Evolutionary conservation across 768 basidiomycete genomes (phyloP), one percentile per base, ranked within the genome.

Genomic region (Termitomyces sp.): DNA sequence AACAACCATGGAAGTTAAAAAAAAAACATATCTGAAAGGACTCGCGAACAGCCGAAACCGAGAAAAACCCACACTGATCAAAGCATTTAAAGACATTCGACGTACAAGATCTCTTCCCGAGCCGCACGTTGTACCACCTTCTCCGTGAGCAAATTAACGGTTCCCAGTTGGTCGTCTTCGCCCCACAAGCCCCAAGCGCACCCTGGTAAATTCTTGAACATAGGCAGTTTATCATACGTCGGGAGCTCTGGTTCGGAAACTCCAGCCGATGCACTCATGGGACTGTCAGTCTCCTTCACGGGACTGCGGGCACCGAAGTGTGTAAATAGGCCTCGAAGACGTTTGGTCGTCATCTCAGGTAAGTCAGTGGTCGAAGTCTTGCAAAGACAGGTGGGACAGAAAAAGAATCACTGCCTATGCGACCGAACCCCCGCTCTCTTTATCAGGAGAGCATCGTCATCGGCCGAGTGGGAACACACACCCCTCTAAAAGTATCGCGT

Each of bases 181-280:
- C 86, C 86, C 86, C 86, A 88, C 11, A 88, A 75, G 4, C 75
- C 76, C 87, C 87, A 89, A 2, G 87, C 87, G 57, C 87, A 88
- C 11, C 87, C 87, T 54, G 68, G 78, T 71, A 65, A 80, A 66
- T 73, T 81, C 74, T 75, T 85, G 78, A 69, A 86, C 12, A 76
- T 64, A 13, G 72, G 73, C 33, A 78, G 66, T 41, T 78, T 74
- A 58, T 77, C 75, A 55, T 68, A 76, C 24, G 69, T 66, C 5
- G 75, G 76, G 2, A 75, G 58, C 47, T 63, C 56, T 36, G 44
- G 63, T 49, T 66, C 62, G 50, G 39, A 55, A n/a, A 13, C 22
- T 24, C 0, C 22, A 6, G 44, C 44, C 44, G 41, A 42, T 20
- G 31, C 46, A 22, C 31, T 16, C 1, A 33, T 13, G 15, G 44